phyloP scores from a whole-genome alignment of 805 yeast genomes.

The Candida tallmaniae region DNA sequence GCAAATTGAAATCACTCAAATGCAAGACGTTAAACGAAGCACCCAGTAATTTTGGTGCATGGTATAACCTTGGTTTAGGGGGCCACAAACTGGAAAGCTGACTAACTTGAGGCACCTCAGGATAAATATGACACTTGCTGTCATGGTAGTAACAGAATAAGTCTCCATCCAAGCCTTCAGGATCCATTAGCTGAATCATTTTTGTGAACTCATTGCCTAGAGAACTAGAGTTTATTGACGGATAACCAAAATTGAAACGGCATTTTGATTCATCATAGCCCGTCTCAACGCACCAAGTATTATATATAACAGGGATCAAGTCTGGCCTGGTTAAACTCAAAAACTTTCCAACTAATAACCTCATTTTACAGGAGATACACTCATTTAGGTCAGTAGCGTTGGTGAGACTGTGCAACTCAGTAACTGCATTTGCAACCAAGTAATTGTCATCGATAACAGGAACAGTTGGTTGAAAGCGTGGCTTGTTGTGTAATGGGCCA shows the following conservation, averaged over 20 bases:
- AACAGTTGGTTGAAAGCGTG: no score
- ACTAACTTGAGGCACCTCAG: constrained; percentile 37
- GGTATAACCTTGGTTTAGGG: constrained; percentile 20
- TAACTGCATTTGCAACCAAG: constrained; percentile 11
- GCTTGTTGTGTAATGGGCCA: no score
- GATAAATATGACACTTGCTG: constrained; percentile 51
- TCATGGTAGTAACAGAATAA: constrained; percentile 19
- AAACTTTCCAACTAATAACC: constrained; percentile 13
- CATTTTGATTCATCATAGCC: constrained; percentile 29
- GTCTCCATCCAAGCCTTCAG: constrained; percentile 50
- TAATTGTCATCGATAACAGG: no score
- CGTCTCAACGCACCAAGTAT: constrained; percentile 40
- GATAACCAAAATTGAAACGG: constrained; percentile 19
- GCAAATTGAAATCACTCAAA: constrained; percentile 59
- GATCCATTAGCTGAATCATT: constrained; percentile 47
- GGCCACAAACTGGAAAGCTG: constrained; percentile 29
- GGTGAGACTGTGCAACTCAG: constrained; percentile 25
- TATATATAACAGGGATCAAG: constrained; percentile 36
- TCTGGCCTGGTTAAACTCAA: constrained; percentile 37
- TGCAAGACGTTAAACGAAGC: constrained; percentile 57
- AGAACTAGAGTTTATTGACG: constrained; percentile 27
- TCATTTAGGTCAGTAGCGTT: constrained; percentile 37
- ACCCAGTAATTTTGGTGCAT: constrained; percentile 16
- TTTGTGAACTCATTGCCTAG: constrained; percentile 38
- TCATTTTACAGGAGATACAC: constrained; percentile 49